Percentiles rank a stretch among this genome's conserved stretches.
Conservation (phyloP, 148 eudicot genomes). For the Vaccinium myrtillus region DNA sequence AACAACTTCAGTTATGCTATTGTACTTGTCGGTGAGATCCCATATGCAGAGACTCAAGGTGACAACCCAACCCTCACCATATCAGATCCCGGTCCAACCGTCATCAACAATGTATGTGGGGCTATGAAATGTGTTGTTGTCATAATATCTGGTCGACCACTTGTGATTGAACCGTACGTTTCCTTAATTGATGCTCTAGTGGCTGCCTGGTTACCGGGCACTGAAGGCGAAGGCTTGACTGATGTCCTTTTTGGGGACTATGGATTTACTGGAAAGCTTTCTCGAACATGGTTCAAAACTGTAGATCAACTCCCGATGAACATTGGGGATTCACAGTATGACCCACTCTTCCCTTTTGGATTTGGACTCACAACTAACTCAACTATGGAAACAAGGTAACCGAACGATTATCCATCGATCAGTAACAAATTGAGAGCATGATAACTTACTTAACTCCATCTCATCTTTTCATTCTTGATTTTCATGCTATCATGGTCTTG, state of each 20-base stretch:
- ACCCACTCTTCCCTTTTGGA: constrained; percentile 80
- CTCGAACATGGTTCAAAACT: constrained; percentile 73
- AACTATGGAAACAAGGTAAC: not conserved
- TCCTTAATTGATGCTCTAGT: constrained; percentile 57
- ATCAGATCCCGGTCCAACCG: constrained; percentile 64
- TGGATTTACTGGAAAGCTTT: constrained; percentile 63
- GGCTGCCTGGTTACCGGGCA: constrained; percentile 88
- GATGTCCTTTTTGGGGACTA: constrained; percentile 84
- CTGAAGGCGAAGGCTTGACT: constrained; percentile 72
- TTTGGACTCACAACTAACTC: constrained; percentile 54
- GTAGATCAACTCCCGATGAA: constrained; percentile 89
- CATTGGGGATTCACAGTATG: constrained; percentile 63
- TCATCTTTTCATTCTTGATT: not conserved
- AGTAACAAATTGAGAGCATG: not conserved
- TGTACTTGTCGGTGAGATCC: constrained; percentile 74
- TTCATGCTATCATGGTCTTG: not conserved
- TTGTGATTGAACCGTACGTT: constrained; percentile 71
- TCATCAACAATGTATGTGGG: constrained; percentile 62
- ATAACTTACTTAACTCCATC: not conserved
- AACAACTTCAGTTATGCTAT: constrained; percentile 59
- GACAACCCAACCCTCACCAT: constrained; percentile 60
- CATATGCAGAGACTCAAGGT: constrained; percentile 74
- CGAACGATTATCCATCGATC: not conserved
- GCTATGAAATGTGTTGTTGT: constrained; percentile 61
- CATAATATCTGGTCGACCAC: constrained; percentile 72